phyloP scores from a whole-genome alignment of 495 filamentous ascomycete genomes.

The Neurospora intermedia region DNA sequence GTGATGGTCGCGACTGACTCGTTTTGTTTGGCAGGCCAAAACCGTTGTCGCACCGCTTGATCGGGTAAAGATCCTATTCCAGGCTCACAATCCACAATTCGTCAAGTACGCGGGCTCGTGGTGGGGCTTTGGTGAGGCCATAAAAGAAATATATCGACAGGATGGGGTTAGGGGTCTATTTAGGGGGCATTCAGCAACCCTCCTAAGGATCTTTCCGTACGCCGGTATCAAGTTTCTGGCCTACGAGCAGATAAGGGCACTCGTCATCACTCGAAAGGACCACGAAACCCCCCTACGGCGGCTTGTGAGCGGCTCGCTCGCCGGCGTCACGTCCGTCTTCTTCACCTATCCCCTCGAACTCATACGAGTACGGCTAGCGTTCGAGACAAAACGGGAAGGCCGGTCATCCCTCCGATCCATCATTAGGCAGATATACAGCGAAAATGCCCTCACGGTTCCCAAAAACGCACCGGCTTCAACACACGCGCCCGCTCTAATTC shows the following conservation, averaged over 20 bases:
- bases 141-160: slow-evolving; percentile 67
- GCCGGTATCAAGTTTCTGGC: slow-evolving; percentile 95
- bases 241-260: slow-evolving; percentile 83
- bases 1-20: background rate
- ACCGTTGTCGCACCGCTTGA: slow-evolving; percentile 92
- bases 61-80: slow-evolving; percentile 97
- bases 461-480: slow-evolving; percentile 16
- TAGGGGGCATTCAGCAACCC: slow-evolving; percentile 86
- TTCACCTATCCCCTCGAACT: slow-evolving; percentile 93
- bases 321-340: slow-evolving; percentile 84
- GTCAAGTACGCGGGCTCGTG: slow-evolving; percentile 83
- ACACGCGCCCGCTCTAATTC: slow-evolving; percentile 29
- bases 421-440: slow-evolving; percentile 74
- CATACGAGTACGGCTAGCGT: slow-evolving; percentile 83
- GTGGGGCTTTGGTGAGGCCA: slow-evolving; percentile 64
- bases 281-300: slow-evolving; percentile 75
- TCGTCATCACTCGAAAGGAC: slow-evolving; percentile 55
- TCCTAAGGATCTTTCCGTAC: slow-evolving; percentile 94
- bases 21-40: slow-evolving; percentile 56
- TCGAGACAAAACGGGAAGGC: slow-evolving; percentile 67
- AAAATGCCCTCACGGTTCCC: slow-evolving; percentile 31
- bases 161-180: slow-evolving; percentile 72
- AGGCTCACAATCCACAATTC: slow-evolving; percentile 88
- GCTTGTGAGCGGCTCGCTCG: slow-evolving; percentile 65
- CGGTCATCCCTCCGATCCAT: slow-evolving; percentile 58